Evolutionary conservation across 2,329 filamentous ascomycete genomes (phyloP), one percentile per base, ranked within the genome.

Genomic region (Ascochyta koolunga): DNA sequence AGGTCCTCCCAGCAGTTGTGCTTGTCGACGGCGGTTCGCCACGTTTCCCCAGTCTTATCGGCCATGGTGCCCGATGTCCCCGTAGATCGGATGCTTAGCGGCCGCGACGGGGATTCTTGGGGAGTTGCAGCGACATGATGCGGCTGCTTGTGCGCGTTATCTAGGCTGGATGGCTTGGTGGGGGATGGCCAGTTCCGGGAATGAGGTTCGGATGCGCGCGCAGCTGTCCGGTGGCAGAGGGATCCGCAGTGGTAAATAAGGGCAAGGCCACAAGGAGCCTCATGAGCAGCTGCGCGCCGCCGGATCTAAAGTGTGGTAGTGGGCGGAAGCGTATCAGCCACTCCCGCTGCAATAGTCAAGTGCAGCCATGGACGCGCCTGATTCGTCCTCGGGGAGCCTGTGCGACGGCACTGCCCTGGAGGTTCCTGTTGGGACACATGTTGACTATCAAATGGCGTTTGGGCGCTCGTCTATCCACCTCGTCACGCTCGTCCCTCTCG

Each of bases 1-100:
- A 77, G 73, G 46, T 79, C 77, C 45, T 78, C 74, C 79, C 79
- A 81, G 38, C 78, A 74, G 62, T 79, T 78, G 18, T 78, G 70
- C 18, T 65, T 59, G 35, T 61, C 66, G 4, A 80, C 74, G 5
- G 64, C 59, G 54, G 68, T 64, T 35, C 76, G 73, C 79, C 79
- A 81, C 31, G 72, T 69, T 42, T 72, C 67, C 16, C 79, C 79
- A 11, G 76, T 72, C 60, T 76, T 77, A 57, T 79, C 76, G 36
- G 68, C 62, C 24, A 65, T 65, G 3, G 72, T 70, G 37, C 68
- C 72, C 53, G 65, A 65, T 7, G 71, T 74, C 32, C 61, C 69
- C 37, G 63, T 72, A 31, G 70, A 72, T 59, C 66, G 68, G 42
- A 76, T 65, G 56, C 70, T 73, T 39, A 68, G 60, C 49, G 71